phyloP scores from a whole-genome alignment of 345 rosid genomes.

The Jatropha curcas region DNA sequence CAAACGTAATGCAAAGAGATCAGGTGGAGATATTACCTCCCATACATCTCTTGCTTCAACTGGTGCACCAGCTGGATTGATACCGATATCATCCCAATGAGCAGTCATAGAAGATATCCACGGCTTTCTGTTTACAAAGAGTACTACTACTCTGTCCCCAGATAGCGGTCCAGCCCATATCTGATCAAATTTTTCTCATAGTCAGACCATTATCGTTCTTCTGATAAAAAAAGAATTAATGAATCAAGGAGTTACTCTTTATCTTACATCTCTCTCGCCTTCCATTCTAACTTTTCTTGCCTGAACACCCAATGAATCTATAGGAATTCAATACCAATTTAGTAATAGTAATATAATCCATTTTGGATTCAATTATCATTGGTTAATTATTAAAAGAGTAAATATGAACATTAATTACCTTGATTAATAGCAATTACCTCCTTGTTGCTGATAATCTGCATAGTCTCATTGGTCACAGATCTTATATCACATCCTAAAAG shows the following conservation, averaged over 20 bases:
- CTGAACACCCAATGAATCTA: constrained; percentile 42
- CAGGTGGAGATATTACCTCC: constrained; percentile 43
- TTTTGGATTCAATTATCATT: no score
- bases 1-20: no score
- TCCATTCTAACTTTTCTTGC: constrained; percentile 46
- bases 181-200: constrained; percentile 6
- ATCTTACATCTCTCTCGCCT: constrained; percentile 39
- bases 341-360: no score
- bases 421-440: constrained; percentile 64
- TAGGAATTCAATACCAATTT: not conserved
- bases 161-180: constrained; percentile 30
- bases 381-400: no score
- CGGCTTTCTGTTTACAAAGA: constrained; percentile 18
- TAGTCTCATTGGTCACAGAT: constrained; percentile 32
- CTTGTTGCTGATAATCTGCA: constrained; percentile 38
- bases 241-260: not conserved
- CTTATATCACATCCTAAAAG: constrained; percentile 57
- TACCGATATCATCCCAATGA: constrained; percentile 48
- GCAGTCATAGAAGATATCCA: constrained; percentile 15
- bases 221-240: no score
- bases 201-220: no score
- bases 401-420: constrained; percentile 28
- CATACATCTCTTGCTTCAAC: constrained; percentile 65
- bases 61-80: constrained; percentile 29
- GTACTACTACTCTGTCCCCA: constrained; percentile 10